Evolutionary conservation across 2,329 filamentous ascomycete species (phyloP), one percentile per base, ranked within the genome.

Genomic region (Aspergillus ustus): DNA sequence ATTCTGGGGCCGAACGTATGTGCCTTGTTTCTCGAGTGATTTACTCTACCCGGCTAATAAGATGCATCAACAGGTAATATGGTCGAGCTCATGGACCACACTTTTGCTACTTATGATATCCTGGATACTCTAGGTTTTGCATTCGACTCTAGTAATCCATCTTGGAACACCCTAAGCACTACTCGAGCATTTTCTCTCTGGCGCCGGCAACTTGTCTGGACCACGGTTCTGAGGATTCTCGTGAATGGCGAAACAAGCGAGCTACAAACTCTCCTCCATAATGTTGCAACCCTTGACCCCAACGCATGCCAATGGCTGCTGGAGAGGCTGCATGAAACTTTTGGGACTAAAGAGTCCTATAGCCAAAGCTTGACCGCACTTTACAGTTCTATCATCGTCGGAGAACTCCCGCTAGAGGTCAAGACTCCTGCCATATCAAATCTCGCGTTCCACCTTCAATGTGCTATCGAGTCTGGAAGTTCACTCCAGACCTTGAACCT

Each of bases 261-360:
- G 2, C 45, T 76, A 17, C 55, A 62, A 13, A 15, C 53, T 1
- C 70, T 76, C 22, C 65, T 73, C 45, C 62, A 63, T 13, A 63
- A 56, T 13, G 64, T 77, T 28, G 72, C 73, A 3, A 49, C 49
- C 2, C 70, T 71, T 13, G 76, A 78, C 57, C 64, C 70, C 8
- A 72, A 79, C 65, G 72, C 71, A 20, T 71, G 68, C 25, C 68
- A 69, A 46, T 79, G 75, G 75, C 55, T 79, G 7, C 56, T 77
- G 40, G 69, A 77, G 46, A 69, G 69, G 28, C 63, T 77, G 2
- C 69, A 75, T 11, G 64, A 68, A 4, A 60, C 61, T 17, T 65
- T 77, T 19, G 63, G 67, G 15, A 56, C 57, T 8, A 67, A 69
- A 2, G 58, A 69, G 3, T 59, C 55, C 13, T 71, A 72, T 29